Evolutionary conservation across 768 basidiomycete species (phyloP).

Genomic region (Zangia roseola): DNA sequence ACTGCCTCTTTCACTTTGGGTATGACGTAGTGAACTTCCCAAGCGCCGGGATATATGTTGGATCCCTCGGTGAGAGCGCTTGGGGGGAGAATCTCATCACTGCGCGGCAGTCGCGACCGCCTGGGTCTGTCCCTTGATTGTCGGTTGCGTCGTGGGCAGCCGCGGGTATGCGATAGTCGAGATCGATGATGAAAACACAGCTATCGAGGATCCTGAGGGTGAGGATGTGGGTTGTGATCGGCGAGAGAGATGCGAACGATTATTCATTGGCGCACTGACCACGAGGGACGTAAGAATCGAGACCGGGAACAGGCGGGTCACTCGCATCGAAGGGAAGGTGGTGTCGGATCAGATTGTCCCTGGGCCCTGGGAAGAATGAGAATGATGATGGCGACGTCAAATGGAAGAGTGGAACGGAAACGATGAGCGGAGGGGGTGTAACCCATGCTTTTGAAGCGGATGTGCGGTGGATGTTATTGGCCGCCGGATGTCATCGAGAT

Average conservation of each 20-base stretch:
- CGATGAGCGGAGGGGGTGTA: not conserved
- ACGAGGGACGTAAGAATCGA: slow-evolving; percentile 12
- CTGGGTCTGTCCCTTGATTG: slow-evolving; percentile 4
- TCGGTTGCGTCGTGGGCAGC: not conserved
- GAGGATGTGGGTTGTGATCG: slow-evolving; percentile 21
- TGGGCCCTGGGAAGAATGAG: not conserved
- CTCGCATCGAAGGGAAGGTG: slow-evolving; percentile 1
- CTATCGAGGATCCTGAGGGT: not conserved
- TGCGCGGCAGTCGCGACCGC: not conserved
- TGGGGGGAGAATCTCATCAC: not conserved
- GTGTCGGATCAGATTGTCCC: not conserved
- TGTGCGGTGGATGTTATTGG: not conserved
- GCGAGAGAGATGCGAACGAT: slow-evolving; percentile 8
- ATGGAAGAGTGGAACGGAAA: not conserved
- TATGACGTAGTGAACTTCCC: too few species aligned
- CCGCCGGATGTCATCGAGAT: slow-evolving; percentile 5
- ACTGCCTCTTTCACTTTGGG: too few species aligned
- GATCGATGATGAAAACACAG: slow-evolving; percentile 6
- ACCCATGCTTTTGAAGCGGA: slow-evolving; percentile 4
- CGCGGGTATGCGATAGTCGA: slow-evolving; percentile 8
- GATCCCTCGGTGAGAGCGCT: not conserved
- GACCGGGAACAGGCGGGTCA: slow-evolving; percentile 2
- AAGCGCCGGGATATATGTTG: too few species aligned
- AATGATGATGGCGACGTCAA: slow-evolving; percentile 1
- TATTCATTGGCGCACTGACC: not conserved